Evolutionary conservation across 1,284 basidiomycete species (phyloP), one percentile per base, ranked within the genome.

Genomic region (Peniophora sp.): DNA sequence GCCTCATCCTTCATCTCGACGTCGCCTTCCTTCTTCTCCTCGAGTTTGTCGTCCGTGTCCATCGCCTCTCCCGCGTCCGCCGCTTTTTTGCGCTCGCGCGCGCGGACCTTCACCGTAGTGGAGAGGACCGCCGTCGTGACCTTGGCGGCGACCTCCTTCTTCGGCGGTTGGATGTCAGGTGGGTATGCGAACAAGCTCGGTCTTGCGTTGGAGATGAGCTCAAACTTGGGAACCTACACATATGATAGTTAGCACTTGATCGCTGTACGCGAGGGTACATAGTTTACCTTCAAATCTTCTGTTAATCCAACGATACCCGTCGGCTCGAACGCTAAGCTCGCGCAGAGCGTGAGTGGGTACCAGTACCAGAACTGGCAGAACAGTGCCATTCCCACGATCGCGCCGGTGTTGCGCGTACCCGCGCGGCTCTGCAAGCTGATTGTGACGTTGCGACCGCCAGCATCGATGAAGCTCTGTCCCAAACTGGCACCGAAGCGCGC

Each of bases 341-440:
- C 86, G 59, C 89, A 93, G 62, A 97, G 94, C n/a, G 93, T 92
- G 24, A 97, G 73, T 34, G 95, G 95, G 69, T 94, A 98, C 95
- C 95, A 98, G 66, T 97, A 97, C 95, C 95, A 98, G 71, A 97
- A 97, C 66, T 98, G 95, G 61, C 88, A 92, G 72, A 98, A 98
- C 62, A 98, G 69, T 15, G 88, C 84, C 89, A 97, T 94, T 24
- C 95, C 95, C 37, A 97, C 92, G 55, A 97, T 91, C 2, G 94
- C 92, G 51, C 81, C 89, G 59, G 92, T 94, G 66, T 97, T 94
- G 58, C 78, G 79, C 56, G 87, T 94, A 3, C 95, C 95, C 3
- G 91, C 92, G 54, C 90, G 83, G 61, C 91, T 96, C 64, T 93
- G 88, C 51, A 97, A 72, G 60, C 85, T 92, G 61, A 98, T 92